Evolutionary conservation across 495 filamentous ascomycete species (phyloP), one percentile per base, ranked within the genome.

Genomic region (Baudoinia panamericana): DNA sequence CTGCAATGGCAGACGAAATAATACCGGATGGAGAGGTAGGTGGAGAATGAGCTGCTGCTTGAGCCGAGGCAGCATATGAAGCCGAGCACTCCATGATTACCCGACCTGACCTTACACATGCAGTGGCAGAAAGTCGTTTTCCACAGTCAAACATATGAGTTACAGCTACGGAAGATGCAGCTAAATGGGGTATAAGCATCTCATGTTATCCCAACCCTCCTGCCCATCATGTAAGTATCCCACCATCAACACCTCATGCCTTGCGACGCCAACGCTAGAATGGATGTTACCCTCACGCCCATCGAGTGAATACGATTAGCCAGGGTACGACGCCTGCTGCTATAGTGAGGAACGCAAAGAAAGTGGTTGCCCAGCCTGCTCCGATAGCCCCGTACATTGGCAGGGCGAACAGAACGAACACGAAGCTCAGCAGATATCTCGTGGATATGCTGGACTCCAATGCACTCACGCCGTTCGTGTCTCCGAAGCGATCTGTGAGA

Each of bases 371-470:
- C 40, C 40, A 43, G 3, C 20, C 21, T 21, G 21, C 21, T 2
- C 30, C 40, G 30, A 43, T n/a, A 19, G 11, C 5, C 2, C 22
- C 31, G 15, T 43, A 43, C 20, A 43, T 17, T 15, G 29, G 40
- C 23, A 25, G 9, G 10, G 40, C 40, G 6, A 28, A 33, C 40
- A 43, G 34, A 4, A 22, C 22, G 20, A 43, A 43, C 5, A 3
- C 40, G 21, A 35, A 35, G 13, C 40, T 27, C 30, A 43, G 10
- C 19, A 34, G 19, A 23, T 35, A 43, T n/a, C 30, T 17, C 30
- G 36, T 9, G 5, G 23, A 12, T 15, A 41, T 5, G 10, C 8
- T 19, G 12, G 17, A 27, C 13, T 8, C 39, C n/a, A 32, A 5
- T 6, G 39, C 39, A 30, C 39, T 41, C 21, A 18, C 22, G 15